Evolutionary conservation across 2,329 filamentous ascomycete genomes (phyloP).

Genomic region (Teratosphaeriaceae sp.): DNA sequence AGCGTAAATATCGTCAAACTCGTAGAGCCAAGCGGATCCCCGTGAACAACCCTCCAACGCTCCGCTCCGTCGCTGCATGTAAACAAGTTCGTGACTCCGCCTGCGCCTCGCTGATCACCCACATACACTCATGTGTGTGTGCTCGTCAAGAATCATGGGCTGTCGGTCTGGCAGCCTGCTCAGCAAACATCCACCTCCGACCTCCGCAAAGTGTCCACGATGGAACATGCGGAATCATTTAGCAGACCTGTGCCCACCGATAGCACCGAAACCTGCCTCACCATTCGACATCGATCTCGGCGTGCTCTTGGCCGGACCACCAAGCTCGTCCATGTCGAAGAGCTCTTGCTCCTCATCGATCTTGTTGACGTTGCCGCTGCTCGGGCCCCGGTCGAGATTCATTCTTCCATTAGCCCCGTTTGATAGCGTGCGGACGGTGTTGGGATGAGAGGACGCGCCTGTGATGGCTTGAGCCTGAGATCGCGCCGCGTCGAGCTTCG

Average conservation of each 20-base stretch:
- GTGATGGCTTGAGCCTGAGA: constrained; percentile 17
- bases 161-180: too few relatives aligned
- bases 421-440: constrained; percentile 9
- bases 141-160: not conserved
- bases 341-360: constrained; percentile 27
- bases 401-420: constrained; percentile 13
- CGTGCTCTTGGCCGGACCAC: not conserved
- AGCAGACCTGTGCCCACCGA: constrained; percentile 10
- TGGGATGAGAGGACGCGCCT: constrained; percentile 9
- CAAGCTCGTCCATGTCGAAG: constrained; percentile 29
- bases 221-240: constrained; percentile 5
- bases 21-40: too few relatives aligned
- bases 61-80: too few relatives aligned
- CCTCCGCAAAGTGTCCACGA: not conserved
- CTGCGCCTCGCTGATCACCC: constrained; percentile 9
- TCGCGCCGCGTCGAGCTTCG: constrained; percentile 30
- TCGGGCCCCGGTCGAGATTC: constrained; percentile 21
- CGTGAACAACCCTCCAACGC: too few relatives aligned
- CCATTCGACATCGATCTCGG: constrained; percentile 9
- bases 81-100: too few relatives aligned
- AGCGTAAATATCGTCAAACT: too few relatives aligned
- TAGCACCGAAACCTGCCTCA: constrained; percentile 12
- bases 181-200: too few relatives aligned
- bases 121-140: not conserved
- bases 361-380: constrained; percentile 22